Evolutionary conservation across 352 stramenopile species (phyloP).

Genomic region (Saprolegnia diclina): DNA sequence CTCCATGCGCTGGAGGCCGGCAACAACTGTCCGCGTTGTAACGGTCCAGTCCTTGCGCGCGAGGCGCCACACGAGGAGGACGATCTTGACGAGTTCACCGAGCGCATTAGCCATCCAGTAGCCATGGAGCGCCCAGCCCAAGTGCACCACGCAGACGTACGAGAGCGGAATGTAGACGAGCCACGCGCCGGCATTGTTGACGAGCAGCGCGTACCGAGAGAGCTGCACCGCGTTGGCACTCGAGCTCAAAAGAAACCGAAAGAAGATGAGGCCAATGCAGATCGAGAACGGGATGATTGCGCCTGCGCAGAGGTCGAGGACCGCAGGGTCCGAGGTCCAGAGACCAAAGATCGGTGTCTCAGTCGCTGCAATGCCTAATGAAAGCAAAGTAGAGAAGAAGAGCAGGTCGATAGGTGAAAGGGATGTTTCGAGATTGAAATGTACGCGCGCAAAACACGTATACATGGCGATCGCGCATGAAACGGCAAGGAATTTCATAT

Average conservation of each 20-base stretch:
- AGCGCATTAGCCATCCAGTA: conserved; percentile 12
- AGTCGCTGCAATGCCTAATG: no score
- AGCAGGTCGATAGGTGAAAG: no score
- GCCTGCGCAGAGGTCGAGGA: not conserved
- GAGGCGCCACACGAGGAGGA: not conserved
- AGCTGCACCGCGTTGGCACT: conserved; percentile 5
- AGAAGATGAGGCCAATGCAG: not conserved
- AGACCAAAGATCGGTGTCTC: not conserved
- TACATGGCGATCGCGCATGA: no score
- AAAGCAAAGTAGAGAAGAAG: no score
- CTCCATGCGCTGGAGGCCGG: no score
- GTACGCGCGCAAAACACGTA: no score
- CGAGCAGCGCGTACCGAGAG: not conserved
- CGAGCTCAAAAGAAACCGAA: conserved; percentile 10
- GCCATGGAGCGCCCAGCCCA: not conserved
- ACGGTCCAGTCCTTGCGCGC: not conserved
- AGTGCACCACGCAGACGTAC: not conserved
- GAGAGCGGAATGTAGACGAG: conserved; percentile 11
- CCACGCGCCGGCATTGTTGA: conserved; percentile 15
- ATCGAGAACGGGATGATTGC: not conserved
- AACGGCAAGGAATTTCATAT: no score
- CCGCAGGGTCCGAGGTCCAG: conserved; percentile 1
- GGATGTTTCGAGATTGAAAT: no score
- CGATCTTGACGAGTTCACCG: conserved; percentile 13
- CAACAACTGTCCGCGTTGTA: no score